Evolutionary conservation across 768 basidiomycete genomes (phyloP), one percentile per base, ranked within the genome.

Genomic region (Cyclocybe aegerita): DNA sequence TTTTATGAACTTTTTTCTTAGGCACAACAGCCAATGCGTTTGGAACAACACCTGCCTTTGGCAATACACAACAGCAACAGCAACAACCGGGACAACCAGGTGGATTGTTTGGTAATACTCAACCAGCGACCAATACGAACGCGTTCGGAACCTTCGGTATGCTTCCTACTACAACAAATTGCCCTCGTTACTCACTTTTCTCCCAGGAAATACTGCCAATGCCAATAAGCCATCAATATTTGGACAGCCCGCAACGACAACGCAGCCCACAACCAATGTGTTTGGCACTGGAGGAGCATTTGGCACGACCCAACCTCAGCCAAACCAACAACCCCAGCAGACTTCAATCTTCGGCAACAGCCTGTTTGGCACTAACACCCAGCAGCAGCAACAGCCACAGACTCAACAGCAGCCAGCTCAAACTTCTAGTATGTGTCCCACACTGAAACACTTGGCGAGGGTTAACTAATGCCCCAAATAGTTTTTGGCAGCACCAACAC

Each of bases 21-120:
- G 62, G 61, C 32, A 30, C 34, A 4, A 57, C 63, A 9, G 63
- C 65, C 5, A 62, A 65, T 42, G 50, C 74, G 8, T 78, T 79
- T 55, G 69, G 70, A 37, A 50, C 51, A 50, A 36, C 64, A 62
- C 52, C 60, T 1, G 54, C 56, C 5, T 64, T 63, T 42, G 59
- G 63, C 17, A 58, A 56, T 34, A 33, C 52, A 6, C 60, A 57
- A 17, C 61, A 58, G 44, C 55, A 49, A 31, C 60, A 65, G 40
- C 67, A 60, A 44, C 43, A 59, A 35, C 56, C 63, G 45, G 55
- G 65, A 62, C 55, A 65, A 55, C 61, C 47, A n/a, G 57, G 51
- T 4, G 49, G 43, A 17, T 3, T 57, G 1, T 59, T 60, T n/a
- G 51, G 57, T n/a, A 42, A 23, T 32, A 12, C 54, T 7, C 59